Base-by-base conservation (phyloP, 768 basidiomycete species). In the Lentinula sp. region DNA sequence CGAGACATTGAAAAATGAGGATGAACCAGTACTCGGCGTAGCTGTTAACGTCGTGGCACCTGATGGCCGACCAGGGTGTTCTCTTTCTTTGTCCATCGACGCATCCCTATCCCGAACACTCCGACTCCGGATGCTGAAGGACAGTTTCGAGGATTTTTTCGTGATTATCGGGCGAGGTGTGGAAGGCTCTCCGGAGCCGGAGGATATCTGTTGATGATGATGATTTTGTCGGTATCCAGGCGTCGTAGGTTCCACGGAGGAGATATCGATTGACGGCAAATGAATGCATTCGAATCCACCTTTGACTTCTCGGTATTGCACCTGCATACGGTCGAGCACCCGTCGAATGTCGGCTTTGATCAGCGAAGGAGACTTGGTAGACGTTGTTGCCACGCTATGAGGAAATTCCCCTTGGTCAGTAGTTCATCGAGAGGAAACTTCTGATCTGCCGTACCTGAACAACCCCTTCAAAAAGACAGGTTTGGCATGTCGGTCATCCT, bases 201-300 rank as follows among this genome's bases (percentile, higher is more conserved):
- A 69, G 2, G 85, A 83, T 4, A 77, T 70, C 68, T 71, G 77
- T 60, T 74, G 78, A 37, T 66, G 74, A 59, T 73, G 76, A 63
- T 53, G 51, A 32, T 43, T 43, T 13, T 48, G 48, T 28, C 9
- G 71, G 59, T 53, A 74, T 70, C 34, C 54, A 21, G 40, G 48
- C 16, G 46, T 57, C 16, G 55, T 48, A 7, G 61, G 64, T 9
- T 84, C 81, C 11, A 96, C 79, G 13, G 92, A 89, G 3, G 89
- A 80, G 9, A 98, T 74, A 69, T 97, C 95, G 71, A 98, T 98
- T 32, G 93, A 95, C 0, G 96, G 96, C 34, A 91, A 74, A 71
- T 99, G 94, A 23, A 96, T 91, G 75, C 97, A 99, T 71, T 99
- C 96, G 71, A 93, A 98, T 2, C 96, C 97, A 61, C 85, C 79